Evolutionary conservation across 1,284 basidiomycete genomes (phyloP).

Genomic region (Apiotrichum gamsii): DNA sequence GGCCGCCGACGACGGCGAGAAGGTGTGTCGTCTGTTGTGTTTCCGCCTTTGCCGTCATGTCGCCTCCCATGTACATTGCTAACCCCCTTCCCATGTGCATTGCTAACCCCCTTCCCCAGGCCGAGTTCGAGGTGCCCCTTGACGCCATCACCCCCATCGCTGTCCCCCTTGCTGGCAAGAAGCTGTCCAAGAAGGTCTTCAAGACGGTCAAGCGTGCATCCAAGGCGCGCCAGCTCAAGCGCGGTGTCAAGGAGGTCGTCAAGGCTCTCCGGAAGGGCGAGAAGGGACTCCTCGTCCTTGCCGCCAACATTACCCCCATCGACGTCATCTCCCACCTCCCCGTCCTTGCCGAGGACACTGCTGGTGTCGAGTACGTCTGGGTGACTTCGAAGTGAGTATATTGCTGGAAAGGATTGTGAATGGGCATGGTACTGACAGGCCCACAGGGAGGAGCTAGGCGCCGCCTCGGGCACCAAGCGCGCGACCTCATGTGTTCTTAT

Average conservation of each 20-base stretch:
- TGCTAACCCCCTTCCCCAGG: slow-evolving; percentile 13
- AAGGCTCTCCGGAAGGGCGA: slow-evolving; percentile 94
- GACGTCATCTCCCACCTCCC: slow-evolving; percentile 98
- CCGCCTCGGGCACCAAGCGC: slow-evolving; percentile 92
- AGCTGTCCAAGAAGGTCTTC: slow-evolving; percentile 84
- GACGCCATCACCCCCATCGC: slow-evolving; percentile 86
- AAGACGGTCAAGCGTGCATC: slow-evolving; percentile 90
- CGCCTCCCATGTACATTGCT: neutral
- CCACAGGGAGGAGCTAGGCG: slow-evolving; percentile 89
- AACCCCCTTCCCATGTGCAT: neutral
- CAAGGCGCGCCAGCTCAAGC: slow-evolving; percentile 84
- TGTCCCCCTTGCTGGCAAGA: slow-evolving; percentile 81
- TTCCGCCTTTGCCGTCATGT: neutral
- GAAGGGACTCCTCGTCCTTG: slow-evolving; percentile 86
- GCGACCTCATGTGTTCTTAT: slow-evolving; percentile 98
- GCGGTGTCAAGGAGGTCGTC: slow-evolving; percentile 93
- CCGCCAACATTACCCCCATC: slow-evolving; percentile 94
- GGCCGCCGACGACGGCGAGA: slow-evolving; percentile 36
- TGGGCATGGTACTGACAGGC: neutral
- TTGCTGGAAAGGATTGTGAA: neutral
- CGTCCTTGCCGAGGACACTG: slow-evolving; percentile 84
- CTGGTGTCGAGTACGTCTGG: slow-evolving; percentile 77
- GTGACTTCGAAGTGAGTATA: slow-evolving; percentile 46
- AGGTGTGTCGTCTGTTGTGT: slow-evolving; percentile 15
- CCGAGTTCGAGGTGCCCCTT: slow-evolving; percentile 57